Base-by-base conservation (phyloP, 2,329 filamentous ascomycete genomes). In the Fusarium proliferatum region DNA sequence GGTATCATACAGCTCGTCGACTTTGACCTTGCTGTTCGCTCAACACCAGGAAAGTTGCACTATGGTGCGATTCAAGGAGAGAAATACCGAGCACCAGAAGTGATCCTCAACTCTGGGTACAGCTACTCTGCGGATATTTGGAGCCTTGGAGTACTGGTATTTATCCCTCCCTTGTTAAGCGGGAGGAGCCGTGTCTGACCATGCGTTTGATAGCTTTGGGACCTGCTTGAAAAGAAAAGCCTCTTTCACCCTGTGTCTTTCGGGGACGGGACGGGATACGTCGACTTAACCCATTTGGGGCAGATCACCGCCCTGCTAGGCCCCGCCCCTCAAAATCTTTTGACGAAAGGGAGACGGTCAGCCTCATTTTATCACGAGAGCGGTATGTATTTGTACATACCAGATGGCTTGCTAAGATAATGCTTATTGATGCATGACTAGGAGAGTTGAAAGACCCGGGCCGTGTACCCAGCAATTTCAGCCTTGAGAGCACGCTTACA, bases 141-240 rank as follows among this genome's bases (percentile, higher is more conserved):
- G 73, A 79, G 73, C 28, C 68, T 77, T 66, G 77, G 76, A 1
- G 71, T 72, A 6, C 63, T 76, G 73, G 77, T 78, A 64, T 71
- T 10, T 5, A 12, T 15, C 11, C 3, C 5, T 12, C 15, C 36
- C 12, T 11, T 2, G 2, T 19, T 1, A 10, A 1, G 3, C 7
- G 13, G 2, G 13, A 12, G 2, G 12, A n/a, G 3, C 7, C 9
- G 16, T 26, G 16, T 23, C 43, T 61, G n/a, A 59, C 17, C 5
- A 38, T 53, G 10, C 9, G 23, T 17, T 8, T 12, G 28, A 26
- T 19, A 75, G 72, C 45, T 70, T 5, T 70, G 52, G 56, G 59
- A 72, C 11, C 49, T 73, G 16, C 62, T 73, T 13, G 57, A 69
- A 42, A 68, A 34, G 9, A 59, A 58, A 42, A 21, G 36, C 13